These are phyloP conservation scores for Raffaelea arxii DNA, from an alignment of 2,329 filamentous ascomycete species.

Conservation along the genomic window DNA sequence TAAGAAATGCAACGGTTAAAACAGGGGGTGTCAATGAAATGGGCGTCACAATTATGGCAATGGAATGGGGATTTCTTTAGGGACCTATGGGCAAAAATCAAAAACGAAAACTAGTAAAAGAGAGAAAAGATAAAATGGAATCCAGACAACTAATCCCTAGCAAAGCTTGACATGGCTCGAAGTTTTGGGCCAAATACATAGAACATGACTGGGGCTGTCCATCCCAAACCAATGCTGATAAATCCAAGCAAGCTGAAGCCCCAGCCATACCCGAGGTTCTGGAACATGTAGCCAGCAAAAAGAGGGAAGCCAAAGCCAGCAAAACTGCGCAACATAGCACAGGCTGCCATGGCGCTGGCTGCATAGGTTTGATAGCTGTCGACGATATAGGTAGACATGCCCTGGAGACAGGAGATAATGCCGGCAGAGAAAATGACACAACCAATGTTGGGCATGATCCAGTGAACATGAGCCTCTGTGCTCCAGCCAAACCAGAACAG, in stretches of 20 bases:
- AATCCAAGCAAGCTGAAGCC: conserved; percentile 33
- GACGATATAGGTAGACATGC: conserved; percentile 26
- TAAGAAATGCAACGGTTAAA: too few relatives aligned
- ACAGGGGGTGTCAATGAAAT: too few relatives aligned
- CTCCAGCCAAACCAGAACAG: conserved; percentile 37
- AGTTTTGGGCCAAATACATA: conserved; percentile 12
- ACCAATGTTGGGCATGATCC: conserved; percentile 37
- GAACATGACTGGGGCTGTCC: conserved; percentile 32
- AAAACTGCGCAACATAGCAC: conserved; percentile 34
- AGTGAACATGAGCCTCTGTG: conserved; percentile 30
- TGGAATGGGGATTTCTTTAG: too few relatives aligned
- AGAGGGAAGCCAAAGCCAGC: conserved; percentile 43
- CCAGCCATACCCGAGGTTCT: conserved; percentile 28
- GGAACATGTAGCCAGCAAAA: conserved; percentile 37
- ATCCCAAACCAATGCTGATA: conserved; percentile 28
- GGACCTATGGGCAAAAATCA: too few relatives aligned
- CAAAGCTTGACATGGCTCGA: neutral
- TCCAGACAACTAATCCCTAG: too few relatives aligned
- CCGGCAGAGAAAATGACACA: conserved; percentile 26
- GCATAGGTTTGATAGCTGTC: conserved; percentile 37
- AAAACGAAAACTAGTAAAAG: too few relatives aligned
- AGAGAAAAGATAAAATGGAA: too few relatives aligned
- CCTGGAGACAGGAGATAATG: conserved; percentile 32
- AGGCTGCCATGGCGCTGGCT: conserved; percentile 33
- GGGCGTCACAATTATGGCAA: too few relatives aligned